Base-by-base conservation (phyloP, 768 basidiomycete genomes). In the Astraeus odoratus region DNA sequence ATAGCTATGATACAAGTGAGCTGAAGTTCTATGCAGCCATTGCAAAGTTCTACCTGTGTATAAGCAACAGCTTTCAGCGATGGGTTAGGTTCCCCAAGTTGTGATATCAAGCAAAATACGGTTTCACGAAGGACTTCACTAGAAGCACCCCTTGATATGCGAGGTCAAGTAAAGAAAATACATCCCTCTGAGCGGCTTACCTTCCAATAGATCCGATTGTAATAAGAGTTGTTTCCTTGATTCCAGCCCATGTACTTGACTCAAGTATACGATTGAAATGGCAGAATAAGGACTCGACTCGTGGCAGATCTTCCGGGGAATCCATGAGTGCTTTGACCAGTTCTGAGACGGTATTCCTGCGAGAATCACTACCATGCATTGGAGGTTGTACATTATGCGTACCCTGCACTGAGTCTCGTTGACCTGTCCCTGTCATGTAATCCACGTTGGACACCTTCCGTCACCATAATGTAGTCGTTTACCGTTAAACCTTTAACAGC, bases 351-450 rank as follows among this genome's bases (percentile, higher is more conserved):
- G 74, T 70, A 51, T 72, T 72, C 22, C 63, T 65, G n/a, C 27
- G 41, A 29, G 48, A n/a, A 34, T 26, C 37, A 46, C 19, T 33
- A 19, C 27, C 4, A 22, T 15, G n/a, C 5, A 20, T 9, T 3
- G 3, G 15, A 41, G 22, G 5, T 4, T 18, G 4, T 18, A 18
- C 22, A 27, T 3, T 16, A 1, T 30, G 60, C 77, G 52, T 61
- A 88, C 86, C 86, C 87, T 42, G 86, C 82, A 50, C 71, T 67
- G 13, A 89, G 57, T 29, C 86, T 74, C 18, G 81, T 76, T 33
- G 69, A 72, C 44, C 86, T 71, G 50, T 83, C 74, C 30, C 56
- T 60, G 51, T 83, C 75, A 8, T 57, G 66, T 48, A 85, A 58
- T 3, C 79, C 81, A 18, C 61, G 63, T 41, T 72, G 67, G 7